phyloP scores from a whole-genome alignment of 306 rosid species.

The Trifolium pratense region DNA sequence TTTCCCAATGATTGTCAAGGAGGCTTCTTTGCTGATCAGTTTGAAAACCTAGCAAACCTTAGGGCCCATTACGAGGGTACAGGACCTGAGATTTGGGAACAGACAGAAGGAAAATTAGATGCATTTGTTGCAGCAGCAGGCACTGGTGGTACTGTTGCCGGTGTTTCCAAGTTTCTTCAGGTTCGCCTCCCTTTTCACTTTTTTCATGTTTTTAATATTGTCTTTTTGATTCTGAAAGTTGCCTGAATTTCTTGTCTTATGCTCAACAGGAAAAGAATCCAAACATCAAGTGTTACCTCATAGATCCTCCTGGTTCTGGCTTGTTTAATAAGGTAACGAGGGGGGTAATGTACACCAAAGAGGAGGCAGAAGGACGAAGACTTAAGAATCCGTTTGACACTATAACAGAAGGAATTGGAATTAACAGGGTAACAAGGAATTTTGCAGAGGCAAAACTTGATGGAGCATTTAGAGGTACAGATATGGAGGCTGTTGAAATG shows the following conservation, averaged over 20 bases:
- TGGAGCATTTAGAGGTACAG: conserved; percentile 84
- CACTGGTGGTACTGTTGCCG: conserved; percentile 94
- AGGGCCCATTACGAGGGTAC: conserved; percentile 86
- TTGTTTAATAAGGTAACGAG: conserved; percentile 85
- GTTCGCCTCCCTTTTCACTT: conserved; percentile 40
- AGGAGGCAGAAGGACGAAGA: conserved; percentile 93
- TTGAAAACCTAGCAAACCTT: conserved; percentile 87
- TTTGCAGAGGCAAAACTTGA: conserved; percentile 83
- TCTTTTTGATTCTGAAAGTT: conserved; percentile 16
- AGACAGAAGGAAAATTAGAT: conserved; percentile 69
- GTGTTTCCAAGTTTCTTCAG: conserved; percentile 72
- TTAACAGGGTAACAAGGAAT: conserved; percentile 80
- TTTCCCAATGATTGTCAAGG: conserved; percentile 60
- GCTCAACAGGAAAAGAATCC: conserved; percentile 76
- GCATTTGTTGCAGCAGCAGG: conserved; percentile 93
- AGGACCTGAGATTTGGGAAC: conserved; percentile 97
- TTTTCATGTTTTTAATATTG: background rate
- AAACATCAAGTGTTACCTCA: conserved; percentile 72
- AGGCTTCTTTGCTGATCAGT: conserved; percentile 94
- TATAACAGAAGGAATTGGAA: conserved; percentile 90
- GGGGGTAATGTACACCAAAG: conserved; percentile 89
- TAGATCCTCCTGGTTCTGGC: conserved; percentile 97
- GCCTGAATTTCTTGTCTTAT: conserved; percentile 27
- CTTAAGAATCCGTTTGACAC: conserved; percentile 95
- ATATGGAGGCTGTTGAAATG: conserved; percentile 91